Evolutionary conservation across 2,329 filamentous ascomycete genomes (phyloP).

Genomic region (Trichoderma breve): DNA sequence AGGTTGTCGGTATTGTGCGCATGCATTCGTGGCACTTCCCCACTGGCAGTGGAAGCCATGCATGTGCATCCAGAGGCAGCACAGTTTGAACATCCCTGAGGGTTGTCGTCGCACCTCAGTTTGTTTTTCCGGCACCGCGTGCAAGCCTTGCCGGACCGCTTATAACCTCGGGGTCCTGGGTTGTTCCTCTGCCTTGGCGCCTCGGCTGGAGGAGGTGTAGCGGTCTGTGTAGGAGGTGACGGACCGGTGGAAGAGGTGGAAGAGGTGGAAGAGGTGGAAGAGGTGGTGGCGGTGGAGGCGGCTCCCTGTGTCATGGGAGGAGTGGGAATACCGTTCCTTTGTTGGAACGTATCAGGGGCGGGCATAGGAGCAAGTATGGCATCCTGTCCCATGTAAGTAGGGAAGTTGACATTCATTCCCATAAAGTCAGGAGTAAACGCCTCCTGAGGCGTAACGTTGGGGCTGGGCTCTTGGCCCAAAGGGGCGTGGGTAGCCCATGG

Average conservation of each 20-base stretch:
- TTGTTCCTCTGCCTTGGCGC: neutral
- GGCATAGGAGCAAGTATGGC: neutral
- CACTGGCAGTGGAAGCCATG: neutral
- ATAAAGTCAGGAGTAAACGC: neutral
- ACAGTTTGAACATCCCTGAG: neutral
- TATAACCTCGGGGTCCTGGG: neutral
- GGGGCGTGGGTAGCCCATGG: too few species aligned
- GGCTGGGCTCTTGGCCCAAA: too few species aligned
- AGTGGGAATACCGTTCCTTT: neutral
- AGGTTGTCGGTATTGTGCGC: neutral
- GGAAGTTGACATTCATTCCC: neutral
- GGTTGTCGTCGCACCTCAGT: neutral
- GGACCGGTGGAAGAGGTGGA: too few species aligned
- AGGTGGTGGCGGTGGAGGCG: too few species aligned
- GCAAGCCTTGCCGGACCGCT: neutral
- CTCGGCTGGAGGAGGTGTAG: neutral
- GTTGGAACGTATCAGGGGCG: neutral
- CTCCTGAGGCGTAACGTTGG: neutral
- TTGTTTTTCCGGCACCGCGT: neutral
- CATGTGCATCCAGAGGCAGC: neutral
- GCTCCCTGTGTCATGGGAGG: neutral
- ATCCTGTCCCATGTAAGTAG: neutral
- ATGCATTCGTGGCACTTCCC: neutral
- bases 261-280: too few species aligned
- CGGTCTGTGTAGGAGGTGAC: too few species aligned